Conservation (phyloP, 2,329 filamentous ascomycete species). For the Monosporascus sp. region DNA sequence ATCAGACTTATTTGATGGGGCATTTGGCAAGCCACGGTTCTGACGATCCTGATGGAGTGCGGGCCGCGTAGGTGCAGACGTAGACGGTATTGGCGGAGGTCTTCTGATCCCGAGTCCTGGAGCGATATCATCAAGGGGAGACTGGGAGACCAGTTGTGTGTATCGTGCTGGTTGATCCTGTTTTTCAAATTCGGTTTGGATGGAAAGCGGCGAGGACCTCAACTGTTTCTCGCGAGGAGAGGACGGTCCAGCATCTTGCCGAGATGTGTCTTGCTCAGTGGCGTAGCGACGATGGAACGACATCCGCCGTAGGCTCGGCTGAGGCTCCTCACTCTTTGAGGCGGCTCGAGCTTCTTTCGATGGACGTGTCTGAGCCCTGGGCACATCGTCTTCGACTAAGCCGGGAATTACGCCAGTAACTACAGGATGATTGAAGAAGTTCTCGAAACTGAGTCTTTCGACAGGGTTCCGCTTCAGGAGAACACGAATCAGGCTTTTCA, state of each 20-base stretch:
- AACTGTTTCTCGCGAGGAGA: conserved; percentile 38
- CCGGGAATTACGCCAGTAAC: conserved; percentile 74
- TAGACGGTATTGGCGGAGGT: conserved; percentile 39
- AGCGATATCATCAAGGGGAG: conserved; percentile 39
- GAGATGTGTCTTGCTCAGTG: conserved; percentile 30
- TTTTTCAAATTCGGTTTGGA: conserved; percentile 31
- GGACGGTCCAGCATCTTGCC: conserved; percentile 29
- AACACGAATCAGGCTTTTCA: conserved; percentile 75
- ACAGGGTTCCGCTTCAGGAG: conserved; percentile 82
- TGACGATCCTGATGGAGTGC: conserved; percentile 30
- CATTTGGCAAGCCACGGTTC: conserved; percentile 34
- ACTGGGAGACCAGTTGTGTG: conserved; percentile 25
- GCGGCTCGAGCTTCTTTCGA: conserved; percentile 30
- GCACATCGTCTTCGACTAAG: conserved; percentile 70
- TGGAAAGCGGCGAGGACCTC: conserved; percentile 39
- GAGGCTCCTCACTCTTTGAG: conserved; percentile 26
- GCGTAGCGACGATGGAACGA: conserved; percentile 37
- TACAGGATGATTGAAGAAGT: conserved; percentile 74
- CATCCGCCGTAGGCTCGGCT: conserved; percentile 25
- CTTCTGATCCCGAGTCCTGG: conserved; percentile 50
- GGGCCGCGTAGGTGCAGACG: conserved; percentile 42
- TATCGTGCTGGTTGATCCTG: conserved; percentile 26
- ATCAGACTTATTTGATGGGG: conserved; percentile 31
- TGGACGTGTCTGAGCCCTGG: conserved; percentile 31
- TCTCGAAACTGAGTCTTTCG: conserved; percentile 78